Evolutionary conservation across 805 yeast species (phyloP).

Genomic region (Lipomyces yamanashiensis): DNA sequence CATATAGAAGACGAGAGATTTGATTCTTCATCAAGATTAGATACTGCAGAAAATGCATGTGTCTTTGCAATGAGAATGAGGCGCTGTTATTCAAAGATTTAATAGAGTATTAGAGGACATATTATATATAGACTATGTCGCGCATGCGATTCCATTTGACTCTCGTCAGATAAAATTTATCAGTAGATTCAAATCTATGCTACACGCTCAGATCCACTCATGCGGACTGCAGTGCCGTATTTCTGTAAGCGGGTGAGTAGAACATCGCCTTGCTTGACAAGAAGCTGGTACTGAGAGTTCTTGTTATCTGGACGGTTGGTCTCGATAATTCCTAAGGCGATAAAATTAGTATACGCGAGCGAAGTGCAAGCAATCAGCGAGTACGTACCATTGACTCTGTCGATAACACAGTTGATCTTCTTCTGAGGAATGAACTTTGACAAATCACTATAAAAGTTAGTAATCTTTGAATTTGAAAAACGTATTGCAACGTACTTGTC

Average conservation of each 20-base stretch:
- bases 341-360: background rate
- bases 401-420: conserved; percentile 93
- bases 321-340: conserved; percentile 64
- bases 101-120: no score
- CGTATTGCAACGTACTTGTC: conserved; percentile 50
- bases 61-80: no score
- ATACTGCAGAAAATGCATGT: background rate
- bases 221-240: conserved; percentile 95
- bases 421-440: conserved; percentile 91
- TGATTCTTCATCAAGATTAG: background rate
- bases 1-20: no score
- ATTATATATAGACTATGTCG: no score
- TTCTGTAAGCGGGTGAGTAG: conserved; percentile 92
- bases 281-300: conserved; percentile 85
- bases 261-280: conserved; percentile 90
- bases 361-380: background rate
- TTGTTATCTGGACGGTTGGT: conserved; percentile 97
- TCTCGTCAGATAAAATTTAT: no score
- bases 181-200: conserved; percentile 10
- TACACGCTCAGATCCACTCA: conserved; percentile 79
- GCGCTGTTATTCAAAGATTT: no score
- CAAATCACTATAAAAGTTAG: conserved; percentile 58
- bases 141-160: no score
- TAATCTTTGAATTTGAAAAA: background rate
- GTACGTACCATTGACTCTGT: conserved; percentile 76